Evolutionary conservation across 805 yeast genomes (phyloP).

Genomic region (Kuraishia hungarica): DNA sequence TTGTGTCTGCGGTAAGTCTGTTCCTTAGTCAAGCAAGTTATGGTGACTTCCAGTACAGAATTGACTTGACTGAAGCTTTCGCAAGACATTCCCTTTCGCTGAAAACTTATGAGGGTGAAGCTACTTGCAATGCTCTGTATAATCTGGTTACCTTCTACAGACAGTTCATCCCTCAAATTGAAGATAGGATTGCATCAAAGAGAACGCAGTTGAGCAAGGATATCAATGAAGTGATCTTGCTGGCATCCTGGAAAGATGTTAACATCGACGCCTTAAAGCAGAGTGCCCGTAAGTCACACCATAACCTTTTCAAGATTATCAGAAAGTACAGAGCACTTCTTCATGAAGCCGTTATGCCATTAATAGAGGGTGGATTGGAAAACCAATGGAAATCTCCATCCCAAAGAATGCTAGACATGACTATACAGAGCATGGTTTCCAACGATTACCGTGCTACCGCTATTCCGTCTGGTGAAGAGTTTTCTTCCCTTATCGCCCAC

Average conservation of each 20-base stretch:
- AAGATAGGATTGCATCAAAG: constrained; percentile 31
- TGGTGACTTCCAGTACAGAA: constrained; percentile 64
- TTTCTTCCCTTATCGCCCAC: constrained; percentile 6
- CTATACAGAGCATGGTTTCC: not conserved
- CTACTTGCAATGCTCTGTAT: constrained; percentile 31
- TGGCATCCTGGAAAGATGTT: constrained; percentile 97
- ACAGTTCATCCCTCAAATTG: constrained; percentile 52
- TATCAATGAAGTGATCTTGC: constrained; percentile 70
- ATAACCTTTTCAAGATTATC: constrained; percentile 71
- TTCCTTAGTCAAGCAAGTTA: constrained; percentile 68
- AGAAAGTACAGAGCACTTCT: constrained; percentile 69
- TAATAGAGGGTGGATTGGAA: constrained; percentile 53
- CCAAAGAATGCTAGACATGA: not conserved
- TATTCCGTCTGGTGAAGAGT: not conserved
- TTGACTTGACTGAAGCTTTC: constrained; percentile 60
- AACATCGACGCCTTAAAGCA: constrained; percentile 90
- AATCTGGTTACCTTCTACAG: constrained; percentile 57
- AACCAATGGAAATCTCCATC: not conserved
- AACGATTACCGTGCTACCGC: not conserved
- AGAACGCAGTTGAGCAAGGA: constrained; percentile 65
- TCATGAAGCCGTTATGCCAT: constrained; percentile 35
- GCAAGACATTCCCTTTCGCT: constrained; percentile 32
- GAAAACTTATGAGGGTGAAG: constrained; percentile 16
- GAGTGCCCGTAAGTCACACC: constrained; percentile 86
- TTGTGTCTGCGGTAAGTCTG: constrained; percentile 56